Evolutionary conservation across 106 monocot species (phyloP), one percentile per base, ranked within the genome.

Genomic region (Ottelia alismoides): DNA sequence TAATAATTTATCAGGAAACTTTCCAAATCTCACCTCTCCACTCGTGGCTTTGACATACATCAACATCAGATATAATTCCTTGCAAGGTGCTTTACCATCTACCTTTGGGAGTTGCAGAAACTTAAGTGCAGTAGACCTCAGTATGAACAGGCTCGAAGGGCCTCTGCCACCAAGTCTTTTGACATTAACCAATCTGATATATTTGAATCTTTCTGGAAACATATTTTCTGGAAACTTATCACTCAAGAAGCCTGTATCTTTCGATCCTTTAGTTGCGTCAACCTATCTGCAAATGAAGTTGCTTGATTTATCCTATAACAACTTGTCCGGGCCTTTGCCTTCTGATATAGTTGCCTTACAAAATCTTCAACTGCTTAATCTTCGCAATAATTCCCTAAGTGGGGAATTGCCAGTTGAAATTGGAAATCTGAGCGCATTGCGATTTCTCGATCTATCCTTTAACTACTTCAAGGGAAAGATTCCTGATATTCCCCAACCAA

Each of bases 171-270:
- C 64, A 1, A 28, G 53, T 3, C 52, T 64, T 53, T 64, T 96
- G 24, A 44, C 68, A 62, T 96, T 78, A 45, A 69, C 68, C 64
- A 74, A 84, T 32, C 57, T 96, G 64, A 84, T 57, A 57, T 59
- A 26, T 48, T 65, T 96, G 68, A 88, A 96, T 70, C 78, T 96
- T 22, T 96, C 88, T 4, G 73, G 73, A 46, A 96, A 96, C 50
- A 28, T 62, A 2, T 84, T 96, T 51, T 62, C 68, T 23, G 94
- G 88, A 49, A 27, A 53, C 28, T 73, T 96, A 25, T 75, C 81
- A 30, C 50, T 81, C 68, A 67, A 76, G 57, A 70, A 61, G 30
- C 65, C 81, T 28, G 75, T 62, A 35, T 78, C 70, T 25, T 55
- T 84, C 3, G 81, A 88, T 47, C 81, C 78, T 32, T 50, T 80